Conservation (phyloP, 1,284 basidiomycete species). For the Phellopilus nigrolimitatus region DNA sequence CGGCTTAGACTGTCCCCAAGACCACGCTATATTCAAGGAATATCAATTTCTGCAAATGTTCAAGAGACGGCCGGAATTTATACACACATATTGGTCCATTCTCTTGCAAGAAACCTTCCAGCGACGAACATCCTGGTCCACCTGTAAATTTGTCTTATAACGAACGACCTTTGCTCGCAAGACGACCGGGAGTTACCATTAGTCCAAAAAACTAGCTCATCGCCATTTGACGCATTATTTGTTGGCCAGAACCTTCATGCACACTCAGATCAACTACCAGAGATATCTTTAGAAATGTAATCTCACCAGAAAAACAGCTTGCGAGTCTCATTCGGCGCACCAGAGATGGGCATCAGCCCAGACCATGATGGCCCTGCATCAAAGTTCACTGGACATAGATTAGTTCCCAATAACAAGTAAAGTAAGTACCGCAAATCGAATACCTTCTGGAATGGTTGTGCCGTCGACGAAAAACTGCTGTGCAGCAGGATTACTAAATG, state of each 20-base stretch:
- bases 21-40: conserved; percentile 42
- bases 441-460: conserved; percentile 31
- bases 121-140: conserved; percentile 41
- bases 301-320: conserved; percentile 44
- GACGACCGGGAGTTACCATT: conserved; percentile 24
- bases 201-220: conserved; percentile 49
- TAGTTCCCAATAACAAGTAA: not conserved
- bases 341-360: conserved; percentile 36
- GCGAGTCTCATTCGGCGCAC: conserved; percentile 32
- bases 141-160: conserved; percentile 30
- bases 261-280: not conserved
- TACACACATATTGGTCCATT: conserved; percentile 39
- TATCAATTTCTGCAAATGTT: not conserved
- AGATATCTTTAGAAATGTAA: not conserved
- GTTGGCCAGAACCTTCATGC: conserved; percentile 41
- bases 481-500: conserved; percentile 31
- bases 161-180: not conserved
- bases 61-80: not conserved
- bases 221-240: conserved; percentile 38
- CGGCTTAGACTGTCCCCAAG: conserved; percentile 50
- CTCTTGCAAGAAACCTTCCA: conserved; percentile 47
- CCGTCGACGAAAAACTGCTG: conserved; percentile 32
- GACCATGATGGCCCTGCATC: conserved; percentile 39
- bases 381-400: conserved; percentile 29
- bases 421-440: not conserved